phyloP scores from a whole-genome alignment of 2,329 filamentous ascomycete genomes.

The Bipolaris cookei region DNA sequence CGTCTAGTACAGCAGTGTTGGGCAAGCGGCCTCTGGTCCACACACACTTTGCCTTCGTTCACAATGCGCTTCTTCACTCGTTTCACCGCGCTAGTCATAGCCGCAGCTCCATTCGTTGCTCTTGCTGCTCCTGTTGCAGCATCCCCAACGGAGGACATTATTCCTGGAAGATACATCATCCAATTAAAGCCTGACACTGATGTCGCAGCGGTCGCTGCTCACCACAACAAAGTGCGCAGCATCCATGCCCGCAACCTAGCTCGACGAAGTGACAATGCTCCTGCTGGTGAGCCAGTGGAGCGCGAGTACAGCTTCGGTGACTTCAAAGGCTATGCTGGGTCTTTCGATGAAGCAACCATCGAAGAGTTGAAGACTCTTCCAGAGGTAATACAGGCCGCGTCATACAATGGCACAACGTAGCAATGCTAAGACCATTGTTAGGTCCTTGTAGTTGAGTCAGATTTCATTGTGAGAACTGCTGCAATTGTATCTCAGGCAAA shows the following conservation, averaged over 20 bases:
- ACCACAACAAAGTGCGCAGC: slow-evolving; percentile 36
- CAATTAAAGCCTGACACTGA: slow-evolving; percentile 48
- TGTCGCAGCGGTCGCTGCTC: slow-evolving; percentile 31
- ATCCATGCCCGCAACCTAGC: slow-evolving; percentile 40
- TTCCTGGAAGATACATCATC: slow-evolving; percentile 54
- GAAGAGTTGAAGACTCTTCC: slow-evolving; percentile 37
- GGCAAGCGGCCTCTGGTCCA: not conserved
- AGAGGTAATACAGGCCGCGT: slow-evolving; percentile 24
- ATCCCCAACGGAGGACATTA: slow-evolving; percentile 16
- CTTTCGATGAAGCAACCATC: slow-evolving; percentile 39
- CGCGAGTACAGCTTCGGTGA: slow-evolving; percentile 37
- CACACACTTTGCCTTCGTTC: not conserved
- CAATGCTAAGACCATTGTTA: not conserved
- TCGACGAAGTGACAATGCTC: slow-evolving; percentile 21
- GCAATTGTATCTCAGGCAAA: slow-evolving; percentile 29
- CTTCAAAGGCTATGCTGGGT: slow-evolving; percentile 44
- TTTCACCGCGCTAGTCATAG: slow-evolving; percentile 30
- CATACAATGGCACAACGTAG: not conserved
- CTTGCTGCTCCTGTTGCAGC: slow-evolving; percentile 29
- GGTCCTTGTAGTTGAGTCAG: slow-evolving; percentile 32
- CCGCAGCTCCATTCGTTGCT: slow-evolving; percentile 31
- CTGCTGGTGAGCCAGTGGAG: slow-evolving; percentile 31
- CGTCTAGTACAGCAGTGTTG: not conserved
- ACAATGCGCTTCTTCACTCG: slow-evolving; percentile 40
- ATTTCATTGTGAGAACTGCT: slow-evolving; percentile 36